These are phyloP conservation scores for Takakia lepidozioides DNA, from an alignment of 225 moss, liverwort and hornwort genomes.

Conservation along the genomic window DNA sequence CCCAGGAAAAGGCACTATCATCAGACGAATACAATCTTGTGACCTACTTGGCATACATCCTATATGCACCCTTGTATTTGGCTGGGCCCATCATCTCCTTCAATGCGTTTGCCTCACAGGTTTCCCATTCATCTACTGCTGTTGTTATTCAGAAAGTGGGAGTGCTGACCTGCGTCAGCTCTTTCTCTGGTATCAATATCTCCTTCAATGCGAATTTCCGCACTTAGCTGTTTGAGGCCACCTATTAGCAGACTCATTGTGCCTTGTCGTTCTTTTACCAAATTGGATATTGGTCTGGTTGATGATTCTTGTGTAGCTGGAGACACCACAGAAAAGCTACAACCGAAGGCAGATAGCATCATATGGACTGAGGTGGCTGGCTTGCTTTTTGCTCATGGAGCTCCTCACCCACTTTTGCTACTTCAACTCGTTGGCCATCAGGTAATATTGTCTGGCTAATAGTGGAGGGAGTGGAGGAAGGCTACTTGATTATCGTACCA, in stretches of 20 bases:
- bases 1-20: slow-evolving; percentile 64
- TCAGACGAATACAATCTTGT: slow-evolving; percentile 64
- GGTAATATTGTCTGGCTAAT: slow-evolving; percentile 23
- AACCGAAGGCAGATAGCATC: slow-evolving; percentile 34
- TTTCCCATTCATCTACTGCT: no score
- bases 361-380: slow-evolving; percentile 81
- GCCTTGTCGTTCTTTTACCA: neutral
- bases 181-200: no score
- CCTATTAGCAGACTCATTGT: no score
- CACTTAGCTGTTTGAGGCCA: no score
- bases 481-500: no score
- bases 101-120: slow-evolving; percentile 97
- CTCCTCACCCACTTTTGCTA: slow-evolving; percentile 80
- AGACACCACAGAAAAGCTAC: slow-evolving; percentile 59
- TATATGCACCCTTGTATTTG: slow-evolving; percentile 91
- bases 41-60: slow-evolving; percentile 72
- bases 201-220: no score
- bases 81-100: slow-evolving; percentile 92
- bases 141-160: no score
- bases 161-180: no score
- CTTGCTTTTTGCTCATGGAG: slow-evolving; percentile 85
- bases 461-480: no score
- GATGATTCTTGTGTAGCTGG: slow-evolving; percentile 45
- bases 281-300: neutral
- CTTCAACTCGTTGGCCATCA: slow-evolving; percentile 84